Evolutionary conservation across 1,284 basidiomycete genomes (phyloP).

Genomic region (Cerrena zonata): DNA sequence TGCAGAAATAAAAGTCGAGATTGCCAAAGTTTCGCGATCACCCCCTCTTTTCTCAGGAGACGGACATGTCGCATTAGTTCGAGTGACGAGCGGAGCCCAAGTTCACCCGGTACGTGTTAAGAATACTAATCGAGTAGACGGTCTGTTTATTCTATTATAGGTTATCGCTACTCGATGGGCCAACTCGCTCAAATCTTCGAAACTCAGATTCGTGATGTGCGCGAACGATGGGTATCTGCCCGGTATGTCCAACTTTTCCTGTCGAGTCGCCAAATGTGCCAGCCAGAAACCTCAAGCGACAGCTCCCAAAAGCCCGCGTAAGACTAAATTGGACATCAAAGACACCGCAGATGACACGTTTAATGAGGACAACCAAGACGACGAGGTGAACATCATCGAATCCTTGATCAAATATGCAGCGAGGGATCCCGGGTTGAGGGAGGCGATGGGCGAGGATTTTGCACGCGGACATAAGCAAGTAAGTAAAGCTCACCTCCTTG

Average conservation of each 20-base stretch:
- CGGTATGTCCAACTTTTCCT: slow-evolving; percentile 28
- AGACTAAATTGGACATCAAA: background rate
- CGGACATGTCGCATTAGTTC: slow-evolving; percentile 27
- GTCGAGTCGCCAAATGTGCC: slow-evolving; percentile 22
- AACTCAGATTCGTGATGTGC: slow-evolving; percentile 30
- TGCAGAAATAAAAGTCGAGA: slow-evolving; percentile 22
- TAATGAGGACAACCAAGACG: background rate
- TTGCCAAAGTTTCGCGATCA: slow-evolving; percentile 22
- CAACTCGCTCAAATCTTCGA: slow-evolving; percentile 24
- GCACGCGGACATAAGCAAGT: slow-evolving; percentile 28
- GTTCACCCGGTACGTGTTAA: slow-evolving; percentile 23
- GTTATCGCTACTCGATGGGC: slow-evolving; percentile 31
- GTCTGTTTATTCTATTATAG: slow-evolving; percentile 8
- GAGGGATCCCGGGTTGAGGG: slow-evolving; percentile 21
- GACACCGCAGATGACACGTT: slow-evolving; percentile 5
- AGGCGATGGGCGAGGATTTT: slow-evolving; percentile 27
- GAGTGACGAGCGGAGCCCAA: slow-evolving; percentile 26
- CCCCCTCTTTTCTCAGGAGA: slow-evolving; percentile 27
- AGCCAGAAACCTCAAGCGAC: background rate
- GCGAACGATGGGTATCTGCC: slow-evolving; percentile 28
- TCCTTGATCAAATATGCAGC: slow-evolving; percentile 25
- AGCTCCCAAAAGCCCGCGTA: background rate
- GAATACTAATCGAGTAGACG: background rate
- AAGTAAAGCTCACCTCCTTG: background rate
- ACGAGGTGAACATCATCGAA: slow-evolving; percentile 24